phyloP scores from a whole-genome alignment of 1,284 basidiomycete species.

The Leccinum angustisporum region DNA sequence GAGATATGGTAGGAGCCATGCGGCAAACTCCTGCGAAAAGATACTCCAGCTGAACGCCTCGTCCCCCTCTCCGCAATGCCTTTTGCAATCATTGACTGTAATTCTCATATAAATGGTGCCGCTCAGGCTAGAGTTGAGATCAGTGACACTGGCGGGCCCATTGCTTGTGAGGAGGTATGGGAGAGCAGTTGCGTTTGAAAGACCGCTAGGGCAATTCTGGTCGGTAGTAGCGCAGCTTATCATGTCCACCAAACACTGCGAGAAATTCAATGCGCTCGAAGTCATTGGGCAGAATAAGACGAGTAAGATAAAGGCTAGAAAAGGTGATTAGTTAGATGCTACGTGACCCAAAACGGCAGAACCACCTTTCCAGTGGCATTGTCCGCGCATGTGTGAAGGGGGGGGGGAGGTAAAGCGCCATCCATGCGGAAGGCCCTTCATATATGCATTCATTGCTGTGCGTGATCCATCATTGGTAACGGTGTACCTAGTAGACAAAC shows the following conservation, averaged over 20 bases:
- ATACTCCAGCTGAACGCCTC: slow-evolving; percentile 36
- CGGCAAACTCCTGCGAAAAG: slow-evolving; percentile 42
- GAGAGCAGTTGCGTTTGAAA: slow-evolving; percentile 15
- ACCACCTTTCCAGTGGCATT: slow-evolving; percentile 11
- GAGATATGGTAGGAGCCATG: slow-evolving; percentile 47
- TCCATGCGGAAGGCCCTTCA: not conserved
- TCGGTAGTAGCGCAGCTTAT: slow-evolving; percentile 10
- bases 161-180: slow-evolving; percentile 18
- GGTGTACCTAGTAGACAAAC: no score
- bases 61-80: slow-evolving; percentile 31
- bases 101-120: not conserved
- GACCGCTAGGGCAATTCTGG: slow-evolving; percentile 5
- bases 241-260: slow-evolving; percentile 11
- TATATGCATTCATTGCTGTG: no score
- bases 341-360: not conserved
- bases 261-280: slow-evolving; percentile 5
- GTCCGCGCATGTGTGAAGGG: no score
- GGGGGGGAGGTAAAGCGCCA: no score
- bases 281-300: not conserved
- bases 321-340: slow-evolving; percentile 2
- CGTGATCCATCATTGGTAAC: no score
- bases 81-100: not conserved
- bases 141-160: not conserved
- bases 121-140: not conserved
- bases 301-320: slow-evolving; percentile 8